A percentile compares a stretch with the other conserved stretches of the same genome.
These are phyloP conservation scores for Helicocarpus griseus DNA, from an alignment of 2,329 filamentous ascomycete species.

Conservation along the genomic window DNA sequence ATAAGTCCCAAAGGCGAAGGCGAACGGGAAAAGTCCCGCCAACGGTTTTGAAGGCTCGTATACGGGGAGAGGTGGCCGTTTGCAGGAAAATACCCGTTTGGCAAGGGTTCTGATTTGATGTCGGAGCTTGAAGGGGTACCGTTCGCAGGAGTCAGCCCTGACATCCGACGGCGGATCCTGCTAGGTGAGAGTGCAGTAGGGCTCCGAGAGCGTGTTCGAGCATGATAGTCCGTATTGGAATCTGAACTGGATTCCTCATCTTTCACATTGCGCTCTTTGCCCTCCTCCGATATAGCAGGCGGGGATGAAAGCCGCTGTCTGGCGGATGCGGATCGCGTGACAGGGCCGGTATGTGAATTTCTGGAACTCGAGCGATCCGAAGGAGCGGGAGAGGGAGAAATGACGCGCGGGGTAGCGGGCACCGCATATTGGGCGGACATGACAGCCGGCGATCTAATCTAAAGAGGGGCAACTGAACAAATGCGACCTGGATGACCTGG, in stretches of 20 bases:
- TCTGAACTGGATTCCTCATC: conserved; percentile 44
- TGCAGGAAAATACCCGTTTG: conserved; percentile 30
- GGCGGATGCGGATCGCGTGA: conserved; percentile 62
- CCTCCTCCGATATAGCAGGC: conserved; percentile 50
- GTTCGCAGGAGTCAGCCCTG: conserved; percentile 45
- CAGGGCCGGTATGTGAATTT: conserved; percentile 61
- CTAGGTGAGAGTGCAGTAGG: conserved; percentile 41
- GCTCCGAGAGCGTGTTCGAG: conserved; percentile 63
- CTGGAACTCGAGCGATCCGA: conserved; percentile 38
- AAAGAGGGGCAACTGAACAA: not conserved
- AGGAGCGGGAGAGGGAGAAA: conserved; percentile 74
- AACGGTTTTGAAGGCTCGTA: conserved; percentile 52
- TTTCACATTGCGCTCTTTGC: conserved; percentile 43
- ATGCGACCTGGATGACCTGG: no score
- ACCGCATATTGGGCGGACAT: conserved; percentile 47
- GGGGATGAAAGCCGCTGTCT: conserved; percentile 45
- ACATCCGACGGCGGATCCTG: conserved; percentile 38
- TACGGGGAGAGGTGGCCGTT: conserved; percentile 64
- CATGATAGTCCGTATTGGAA: conserved; percentile 44
- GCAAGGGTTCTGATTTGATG: conserved; percentile 27
- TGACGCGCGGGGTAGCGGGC: conserved; percentile 75
- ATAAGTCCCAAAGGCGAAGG: conserved; percentile 90
- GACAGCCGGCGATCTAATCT: conserved; percentile 13
- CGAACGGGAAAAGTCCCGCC: conserved; percentile 81
- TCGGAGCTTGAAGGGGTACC: conserved; percentile 33